Base-by-base conservation (phyloP, 2,329 filamentous ascomycete genomes). In the Penicillium sp. region DNA sequence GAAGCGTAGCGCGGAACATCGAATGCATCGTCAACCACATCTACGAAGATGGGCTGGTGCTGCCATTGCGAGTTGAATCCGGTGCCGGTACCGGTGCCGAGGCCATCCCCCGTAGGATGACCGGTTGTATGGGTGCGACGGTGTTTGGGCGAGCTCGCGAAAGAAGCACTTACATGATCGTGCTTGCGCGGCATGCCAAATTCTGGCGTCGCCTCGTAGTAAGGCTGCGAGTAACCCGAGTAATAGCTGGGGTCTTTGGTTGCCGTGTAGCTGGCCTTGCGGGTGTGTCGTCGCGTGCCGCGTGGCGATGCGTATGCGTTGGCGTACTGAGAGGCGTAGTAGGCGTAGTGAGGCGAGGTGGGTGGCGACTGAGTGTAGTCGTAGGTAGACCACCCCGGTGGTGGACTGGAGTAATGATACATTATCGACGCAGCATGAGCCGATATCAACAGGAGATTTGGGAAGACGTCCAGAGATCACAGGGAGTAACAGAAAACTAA, bases 151-250 rank as follows among this genome's bases (percentile, higher is more conserved):
- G 66, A 65, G 58, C 65, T 71, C 68, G 71, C 71, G 67, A 68
- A 71, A 74, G 75, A 79, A 78, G 77, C 79, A 86, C 83, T 86
- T 85, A 86, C 83, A 85, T 82, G 80, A 74, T 85, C 81, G 71
- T 81, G 78, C 69, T 75, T 76, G 67, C 70, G 74, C 73, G 80
- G 74, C 56, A 78, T 70, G 75, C 76, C 69, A 76, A 80, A 71
- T 70, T 78, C 70, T 65, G 73, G 72, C 62, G 70, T 70, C 46
- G 69, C 55, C 43, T 79, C 74, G 62, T 79, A 76, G 64, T 76
- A 78, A 51, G 69, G 68, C 46, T 75, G 71, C 55, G 73, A 73
- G 56, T 76, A 74, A 46, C 74, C 73, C 57, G 77, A 74, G 56
- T 76, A 69, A 66, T 69, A 76, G 51, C 69, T 70, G 44, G 66